Base-by-base conservation (phyloP, 352 stramenopile genomes). In the Phytopythium delawarense region DNA sequence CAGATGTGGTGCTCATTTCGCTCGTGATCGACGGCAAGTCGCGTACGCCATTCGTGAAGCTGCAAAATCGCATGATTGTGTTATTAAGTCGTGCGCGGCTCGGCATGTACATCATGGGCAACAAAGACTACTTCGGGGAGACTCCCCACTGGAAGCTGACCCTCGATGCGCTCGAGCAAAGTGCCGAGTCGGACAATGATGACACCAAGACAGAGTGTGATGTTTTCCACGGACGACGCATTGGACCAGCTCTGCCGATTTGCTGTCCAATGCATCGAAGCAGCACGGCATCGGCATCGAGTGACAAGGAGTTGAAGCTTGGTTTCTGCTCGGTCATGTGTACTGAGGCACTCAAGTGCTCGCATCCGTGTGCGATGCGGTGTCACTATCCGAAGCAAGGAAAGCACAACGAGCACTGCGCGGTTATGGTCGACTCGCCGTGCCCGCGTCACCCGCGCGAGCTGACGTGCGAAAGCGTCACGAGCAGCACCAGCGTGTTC, bases 1-100 rank as follows among this genome's bases (percentile, higher is more conserved):
- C 83, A 15, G 89, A 97, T 63, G 69, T 96, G 39, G 81, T 96
- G n/a, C 88, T 96, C 57, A 76, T 89, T 13, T 95, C 84, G 23
- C 65, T 97, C 23, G 89, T 97, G 49, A 94, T 96, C 30, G 89
- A 97, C 60, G 83, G 86, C 12, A 96, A 94, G 53, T 95, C 88
- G 48, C 76, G 72, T n/a, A 94, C 84, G 5, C 78, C 82, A 7
- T 95, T 94, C 62, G 88, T 96, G n/a, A 96, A 94, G 58, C 62
- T 95, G 6, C 79, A 89, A 54, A 97, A 97, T 57, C 76, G 88
- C 3, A 96, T 96, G 84, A 94, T 96, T 59, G 89, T 97, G 9
- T 66, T 96, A 23, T 66, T 96, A 30, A 94, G 84, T 71, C 84
- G 89, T 59, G 88, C 89, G 49, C 74, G 89, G 3, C 70, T 96